Conservation (phyloP, 1,284 basidiomycete species). For the Marasmius oreades region DNA sequence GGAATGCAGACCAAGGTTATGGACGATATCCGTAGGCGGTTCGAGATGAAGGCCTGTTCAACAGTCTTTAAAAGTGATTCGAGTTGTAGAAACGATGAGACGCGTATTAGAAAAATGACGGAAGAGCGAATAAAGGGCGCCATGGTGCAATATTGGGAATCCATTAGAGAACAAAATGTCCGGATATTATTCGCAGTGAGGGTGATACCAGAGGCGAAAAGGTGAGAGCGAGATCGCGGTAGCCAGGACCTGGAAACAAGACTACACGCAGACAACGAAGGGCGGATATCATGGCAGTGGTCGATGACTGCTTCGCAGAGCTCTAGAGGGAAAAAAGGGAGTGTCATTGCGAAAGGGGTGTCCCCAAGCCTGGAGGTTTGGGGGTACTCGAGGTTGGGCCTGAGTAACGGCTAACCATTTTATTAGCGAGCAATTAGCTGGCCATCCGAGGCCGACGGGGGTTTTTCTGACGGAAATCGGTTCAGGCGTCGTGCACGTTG, state of each 20-base stretch:
- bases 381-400: too few relatives aligned
- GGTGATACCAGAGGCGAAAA: not conserved
- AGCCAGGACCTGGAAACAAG: not conserved
- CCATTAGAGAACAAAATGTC: not conserved
- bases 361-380: too few relatives aligned
- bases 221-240: not conserved
- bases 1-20: not conserved
- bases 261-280: not conserved
- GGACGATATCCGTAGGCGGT: not conserved
- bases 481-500: too few relatives aligned
- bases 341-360: not conserved
- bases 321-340: not conserved
- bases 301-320: not conserved
- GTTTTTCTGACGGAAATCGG: too few relatives aligned
- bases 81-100: not conserved
- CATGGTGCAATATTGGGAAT: not conserved
- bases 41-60: not conserved
- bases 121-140: not conserved
- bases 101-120: not conserved
- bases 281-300: not conserved
- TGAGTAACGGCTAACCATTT: too few relatives aligned
- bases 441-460: too few relatives aligned
- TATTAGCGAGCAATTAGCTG: too few relatives aligned
- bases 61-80: not conserved
- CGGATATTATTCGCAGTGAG: not conserved